These are phyloP conservation scores for Peniophora sp. DNA, from an alignment of 1,284 basidiomycete genomes.

Conservation along the genomic window DNA sequence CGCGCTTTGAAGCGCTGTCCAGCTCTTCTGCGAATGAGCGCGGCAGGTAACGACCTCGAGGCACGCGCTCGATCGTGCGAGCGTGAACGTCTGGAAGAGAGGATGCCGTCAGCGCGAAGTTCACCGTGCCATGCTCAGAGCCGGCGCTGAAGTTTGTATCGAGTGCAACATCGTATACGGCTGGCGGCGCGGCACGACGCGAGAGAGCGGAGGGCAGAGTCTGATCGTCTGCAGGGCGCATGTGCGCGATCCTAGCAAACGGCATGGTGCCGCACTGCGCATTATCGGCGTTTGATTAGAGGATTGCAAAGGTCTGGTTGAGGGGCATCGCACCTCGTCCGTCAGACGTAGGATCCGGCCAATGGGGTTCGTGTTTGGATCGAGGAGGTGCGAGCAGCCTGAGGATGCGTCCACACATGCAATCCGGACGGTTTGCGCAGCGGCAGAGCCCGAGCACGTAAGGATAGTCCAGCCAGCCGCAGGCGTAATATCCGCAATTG, in stretches of 20 bases:
- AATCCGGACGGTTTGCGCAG: neutral
- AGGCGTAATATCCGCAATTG: neutral
- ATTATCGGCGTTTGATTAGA: neutral
- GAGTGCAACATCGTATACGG: neutral
- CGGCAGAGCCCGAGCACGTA: neutral
- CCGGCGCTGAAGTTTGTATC: neutral
- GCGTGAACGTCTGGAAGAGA: neutral
- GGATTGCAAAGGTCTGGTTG: neutral
- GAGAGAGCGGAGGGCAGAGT: neutral
- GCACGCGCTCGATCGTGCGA: neutral
- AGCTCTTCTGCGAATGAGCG: neutral
- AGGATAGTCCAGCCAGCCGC: neutral
- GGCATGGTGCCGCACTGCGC: neutral
- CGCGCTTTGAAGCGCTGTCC: neutral
- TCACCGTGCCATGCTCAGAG: neutral
- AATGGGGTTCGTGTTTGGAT: neutral
- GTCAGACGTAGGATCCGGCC: neutral
- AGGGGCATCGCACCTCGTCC: neutral
- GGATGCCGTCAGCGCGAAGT: conserved; percentile 1
- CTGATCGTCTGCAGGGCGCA: neutral
- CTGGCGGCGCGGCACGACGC: neutral
- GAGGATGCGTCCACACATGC: neutral
- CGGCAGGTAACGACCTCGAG: neutral
- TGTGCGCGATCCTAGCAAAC: neutral
- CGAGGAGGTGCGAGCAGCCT: neutral